Conservation (phyloP, 441 rosid species). For the Flueggea neowawraea region DNA sequence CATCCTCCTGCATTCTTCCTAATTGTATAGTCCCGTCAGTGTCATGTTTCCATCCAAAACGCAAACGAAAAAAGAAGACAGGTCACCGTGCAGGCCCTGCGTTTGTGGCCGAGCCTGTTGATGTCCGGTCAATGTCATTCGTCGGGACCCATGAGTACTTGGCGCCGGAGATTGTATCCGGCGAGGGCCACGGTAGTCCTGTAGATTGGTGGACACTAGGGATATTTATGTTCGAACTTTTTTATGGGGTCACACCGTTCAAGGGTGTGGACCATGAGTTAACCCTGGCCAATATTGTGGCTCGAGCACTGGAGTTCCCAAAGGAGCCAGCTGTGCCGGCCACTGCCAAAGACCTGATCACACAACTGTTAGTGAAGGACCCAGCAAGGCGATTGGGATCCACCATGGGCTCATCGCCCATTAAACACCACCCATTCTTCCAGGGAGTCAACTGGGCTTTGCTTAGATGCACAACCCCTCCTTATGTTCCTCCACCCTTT, state of each 20-base stretch:
- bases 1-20: constrained; percentile 82
- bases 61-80: constrained; percentile 63
- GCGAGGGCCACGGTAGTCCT: constrained; percentile 85
- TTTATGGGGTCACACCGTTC: constrained; percentile 77
- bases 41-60: constrained; percentile 73
- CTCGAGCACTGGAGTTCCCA: constrained; percentile 85
- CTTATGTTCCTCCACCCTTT: constrained; percentile 68
- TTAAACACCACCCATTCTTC: constrained; percentile 75
- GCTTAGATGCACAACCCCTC: constrained; percentile 73
- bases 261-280: constrained; percentile 82
- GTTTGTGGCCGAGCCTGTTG: constrained; percentile 79
- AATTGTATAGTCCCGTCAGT: constrained; percentile 83
- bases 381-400: constrained; percentile 72
- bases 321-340: constrained; percentile 63
- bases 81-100: constrained; percentile 49
- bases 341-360: constrained; percentile 60
- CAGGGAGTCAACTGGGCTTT: constrained; percentile 91
- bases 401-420: constrained; percentile 71
- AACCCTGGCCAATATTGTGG: constrained; percentile 84
- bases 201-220: constrained; percentile 98
- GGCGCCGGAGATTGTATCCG: constrained; percentile 86
- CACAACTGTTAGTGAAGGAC: constrained; percentile 67
- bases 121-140: constrained; percentile 83
- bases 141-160: constrained; percentile 93
- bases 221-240: constrained; percentile 75